Conservation (phyloP, 139 green algal species). For the Auxenochlorella protothecoides region DNA sequence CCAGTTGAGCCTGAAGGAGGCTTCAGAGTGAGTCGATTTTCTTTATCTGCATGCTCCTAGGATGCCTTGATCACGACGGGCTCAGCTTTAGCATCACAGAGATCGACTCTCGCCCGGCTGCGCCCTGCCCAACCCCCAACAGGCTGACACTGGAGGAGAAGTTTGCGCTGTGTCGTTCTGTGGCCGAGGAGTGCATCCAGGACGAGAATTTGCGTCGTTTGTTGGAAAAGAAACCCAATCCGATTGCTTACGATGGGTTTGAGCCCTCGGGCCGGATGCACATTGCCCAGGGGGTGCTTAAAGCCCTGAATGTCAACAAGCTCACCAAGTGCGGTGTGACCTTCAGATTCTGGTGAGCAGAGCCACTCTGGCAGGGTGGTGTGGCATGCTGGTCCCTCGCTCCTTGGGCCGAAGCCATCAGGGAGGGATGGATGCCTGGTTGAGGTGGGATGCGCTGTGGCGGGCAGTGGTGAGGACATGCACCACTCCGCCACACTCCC, state of each 20-base stretch:
- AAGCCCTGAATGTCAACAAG: conserved; percentile 98
- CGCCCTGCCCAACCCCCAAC: neutral
- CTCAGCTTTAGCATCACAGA: too few species aligned
- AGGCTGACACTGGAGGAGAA: conserved; percentile 80
- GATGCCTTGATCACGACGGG: too few species aligned
- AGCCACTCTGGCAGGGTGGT: too few species aligned
- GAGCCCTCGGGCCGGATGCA: conserved; percentile 97
- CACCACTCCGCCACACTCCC: neutral
- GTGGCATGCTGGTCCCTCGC: too few species aligned
- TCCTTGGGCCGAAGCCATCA: too few species aligned
- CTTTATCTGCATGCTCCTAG: too few species aligned
- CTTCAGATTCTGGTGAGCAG: conserved; percentile 90
- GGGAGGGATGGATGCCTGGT: too few species aligned
- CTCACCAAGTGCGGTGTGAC: conserved; percentile 82
- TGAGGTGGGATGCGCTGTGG: too few species aligned
- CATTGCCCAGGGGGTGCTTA: conserved; percentile 97
- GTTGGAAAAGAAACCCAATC: conserved; percentile 77
- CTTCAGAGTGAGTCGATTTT: neutral
- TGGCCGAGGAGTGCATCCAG: conserved; percentile 92
- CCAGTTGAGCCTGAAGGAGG: neutral
- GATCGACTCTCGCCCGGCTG: too few species aligned
- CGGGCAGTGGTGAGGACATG: neutral
- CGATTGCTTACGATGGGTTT: conserved; percentile 95
- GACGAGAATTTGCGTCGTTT: conserved; percentile 80
- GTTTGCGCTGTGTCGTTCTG: conserved; percentile 59